Evolutionary conservation across 768 basidiomycete species (phyloP), one percentile per base, ranked within the genome.

Genomic region (Boletales sp.): DNA sequence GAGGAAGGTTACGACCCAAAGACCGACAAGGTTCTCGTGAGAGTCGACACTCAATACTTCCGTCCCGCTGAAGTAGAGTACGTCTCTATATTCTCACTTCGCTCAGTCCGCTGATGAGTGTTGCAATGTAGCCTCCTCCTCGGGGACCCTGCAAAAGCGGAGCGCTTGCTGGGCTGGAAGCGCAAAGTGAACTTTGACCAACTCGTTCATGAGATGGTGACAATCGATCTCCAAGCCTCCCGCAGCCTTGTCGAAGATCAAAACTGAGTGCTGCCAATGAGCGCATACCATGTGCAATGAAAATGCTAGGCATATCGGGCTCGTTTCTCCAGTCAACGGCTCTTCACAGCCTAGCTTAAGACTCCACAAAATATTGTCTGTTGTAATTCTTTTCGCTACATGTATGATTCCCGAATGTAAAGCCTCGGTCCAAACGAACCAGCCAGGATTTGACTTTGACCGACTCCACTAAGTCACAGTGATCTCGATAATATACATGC

Each of bases 61-160:
- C 87, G 94, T 68, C 91, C 91, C 9, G 89, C 90, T 17, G 91
- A 94, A 82, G 92, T 95, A 71, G 92, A 95, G 85, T 91, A 62
- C 54, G 88, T 84, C 10, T 14, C 54, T 19, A 39, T 36, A 24
- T 24, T 30, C 39, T 17, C 21, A 18, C 24, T 31, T 48, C 13
- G 24, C 24, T 24, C 29, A 17, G 18, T 39, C 49, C 12, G 21
- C 40, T 54, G 17, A 58, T 13, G 29, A 17, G 19, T 17, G 18
- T 24, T 32, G 12, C 13, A 9, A 39, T 8, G 44, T 40, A 93
- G 91, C 5, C 80, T 94, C 47, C 78, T 97, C 36, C 78, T 86
- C 42, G 94, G 94, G 13, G 86, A 88, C 68, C 91, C 94, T 5
- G 75, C 86, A 44, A 97, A 97, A 73, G 94, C 95, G 0, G 93